phyloP scores from a whole-genome alignment of 768 basidiomycete genomes.

The Phallus indusiatus region DNA sequence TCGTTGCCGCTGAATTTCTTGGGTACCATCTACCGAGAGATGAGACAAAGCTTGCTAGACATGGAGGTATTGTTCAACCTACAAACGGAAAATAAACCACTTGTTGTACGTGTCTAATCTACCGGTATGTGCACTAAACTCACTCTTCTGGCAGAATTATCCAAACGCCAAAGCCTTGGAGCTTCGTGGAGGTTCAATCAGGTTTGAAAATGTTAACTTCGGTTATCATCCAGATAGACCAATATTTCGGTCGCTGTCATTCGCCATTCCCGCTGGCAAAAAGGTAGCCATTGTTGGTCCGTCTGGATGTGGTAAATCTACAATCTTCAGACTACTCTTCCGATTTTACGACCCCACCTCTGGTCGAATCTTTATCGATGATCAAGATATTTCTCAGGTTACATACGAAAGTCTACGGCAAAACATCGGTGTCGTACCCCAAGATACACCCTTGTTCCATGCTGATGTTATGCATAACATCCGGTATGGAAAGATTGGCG shows the following conservation, averaged over 20 bases:
- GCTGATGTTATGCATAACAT: conserved; percentile 93
- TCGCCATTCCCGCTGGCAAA: conserved; percentile 90
- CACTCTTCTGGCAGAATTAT: conserved; percentile 42
- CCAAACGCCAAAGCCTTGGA: conserved; percentile 56
- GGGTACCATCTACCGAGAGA: conserved; percentile 94
- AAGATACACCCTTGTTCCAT: conserved; percentile 97
- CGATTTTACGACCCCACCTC: conserved; percentile 83
- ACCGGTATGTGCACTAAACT: neutral
- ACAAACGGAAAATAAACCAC: conserved; percentile 67
- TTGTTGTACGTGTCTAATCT: conserved; percentile 34
- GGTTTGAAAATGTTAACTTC: conserved; percentile 88
- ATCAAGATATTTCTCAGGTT: conserved; percentile 71
- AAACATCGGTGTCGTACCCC: conserved; percentile 88
- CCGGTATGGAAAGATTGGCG: conserved; percentile 81
- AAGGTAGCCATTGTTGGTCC: conserved; percentile 97
- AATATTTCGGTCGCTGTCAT: conserved; percentile 82
- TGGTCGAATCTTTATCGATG: conserved; percentile 81
- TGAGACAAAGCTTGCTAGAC: conserved; percentile 91
- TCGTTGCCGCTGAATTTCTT: conserved; percentile 95
- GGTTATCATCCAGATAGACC: conserved; percentile 86
- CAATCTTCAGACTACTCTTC: conserved; percentile 88
- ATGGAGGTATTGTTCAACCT: conserved; percentile 95
- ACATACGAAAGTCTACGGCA: conserved; percentile 63
- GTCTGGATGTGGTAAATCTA: conserved; percentile 95
- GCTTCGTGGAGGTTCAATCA: conserved; percentile 76